A percentile compares a stretch with the other conserved stretches of the same genome.
Conservation (phyloP, 805 yeast species). For the Starmerella sp. region DNA sequence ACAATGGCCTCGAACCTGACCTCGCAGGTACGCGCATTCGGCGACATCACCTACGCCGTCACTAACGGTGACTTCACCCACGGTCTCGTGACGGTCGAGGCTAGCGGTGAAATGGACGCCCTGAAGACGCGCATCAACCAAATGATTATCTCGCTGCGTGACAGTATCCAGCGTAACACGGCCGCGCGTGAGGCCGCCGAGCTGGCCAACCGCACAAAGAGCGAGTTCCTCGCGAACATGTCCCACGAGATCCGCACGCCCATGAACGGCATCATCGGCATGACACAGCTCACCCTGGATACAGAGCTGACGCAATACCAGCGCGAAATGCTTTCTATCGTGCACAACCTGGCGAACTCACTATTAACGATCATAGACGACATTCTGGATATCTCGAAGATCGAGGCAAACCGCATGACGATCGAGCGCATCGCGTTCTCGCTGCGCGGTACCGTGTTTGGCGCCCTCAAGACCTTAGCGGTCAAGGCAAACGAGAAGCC, state of each 20-base stretch:
- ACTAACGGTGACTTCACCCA: slow-evolving; percentile 88
- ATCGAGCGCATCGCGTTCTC: slow-evolving; percentile 83
- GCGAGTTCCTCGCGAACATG: slow-evolving; percentile 82
- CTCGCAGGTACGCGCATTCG: slow-evolving; percentile 85
- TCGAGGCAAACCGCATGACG: slow-evolving; percentile 89
- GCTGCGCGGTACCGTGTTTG: slow-evolving; percentile 76
- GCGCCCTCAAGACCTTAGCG: slow-evolving; percentile 78
- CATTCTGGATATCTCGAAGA: slow-evolving; percentile 81
- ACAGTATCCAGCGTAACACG: slow-evolving; percentile 80
- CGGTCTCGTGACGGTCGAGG: slow-evolving; percentile 74
- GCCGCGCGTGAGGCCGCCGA: slow-evolving; percentile 94
- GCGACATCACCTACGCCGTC: slow-evolving; percentile 87
- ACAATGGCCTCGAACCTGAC: slow-evolving; percentile 92
- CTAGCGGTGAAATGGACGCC: slow-evolving; percentile 75
- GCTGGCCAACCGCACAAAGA: slow-evolving; percentile 76
- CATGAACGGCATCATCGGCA: slow-evolving; percentile 84
- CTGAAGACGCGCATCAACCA: slow-evolving; percentile 50
- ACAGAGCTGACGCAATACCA: slow-evolving; percentile 85
- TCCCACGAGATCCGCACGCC: slow-evolving; percentile 86
- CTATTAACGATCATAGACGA: slow-evolving; percentile 80
- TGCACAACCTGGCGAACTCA: slow-evolving; percentile 77
- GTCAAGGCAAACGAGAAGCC: slow-evolving; percentile 84
- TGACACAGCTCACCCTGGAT: slow-evolving; percentile 81
- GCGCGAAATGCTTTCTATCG: slow-evolving; percentile 82
- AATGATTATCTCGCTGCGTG: slow-evolving; percentile 78